Evolutionary conservation across 148 eudicot genomes (phyloP).

Genomic region (Chenopodium berlandieri): DNA sequence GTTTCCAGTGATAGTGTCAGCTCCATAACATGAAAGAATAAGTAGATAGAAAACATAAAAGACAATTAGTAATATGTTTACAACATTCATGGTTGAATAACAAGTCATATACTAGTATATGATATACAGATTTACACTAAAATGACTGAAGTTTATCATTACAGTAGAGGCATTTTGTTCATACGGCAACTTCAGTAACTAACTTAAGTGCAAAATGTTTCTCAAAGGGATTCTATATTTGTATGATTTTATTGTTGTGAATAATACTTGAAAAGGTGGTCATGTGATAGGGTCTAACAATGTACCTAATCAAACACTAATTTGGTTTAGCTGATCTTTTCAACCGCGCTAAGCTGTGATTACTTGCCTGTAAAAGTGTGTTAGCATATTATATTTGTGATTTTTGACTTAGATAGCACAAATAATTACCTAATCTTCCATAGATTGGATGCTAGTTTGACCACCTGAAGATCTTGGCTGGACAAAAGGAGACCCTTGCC

Average conservation of each 20-base stretch:
- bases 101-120: background rate
- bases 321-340: background rate
- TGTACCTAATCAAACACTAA: background rate
- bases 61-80: background rate
- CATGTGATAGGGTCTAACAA: background rate
- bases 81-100: background rate
- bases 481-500: too few species aligned
- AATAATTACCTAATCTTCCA: too few species aligned
- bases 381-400: too few species aligned
- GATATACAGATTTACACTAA: background rate
- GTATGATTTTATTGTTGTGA: too few species aligned
- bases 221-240: too few species aligned
- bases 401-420: too few species aligned
- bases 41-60: background rate
- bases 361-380: too few species aligned
- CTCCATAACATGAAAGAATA: background rate
- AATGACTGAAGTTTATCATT: background rate
- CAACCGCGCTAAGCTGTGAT: background rate
- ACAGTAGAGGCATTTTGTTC: background rate
- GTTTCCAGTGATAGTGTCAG: slow-evolving; percentile 8
- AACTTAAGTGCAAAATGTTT: background rate
- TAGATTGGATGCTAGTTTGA: too few species aligned
- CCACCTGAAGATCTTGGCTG: too few species aligned
- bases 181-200: background rate
- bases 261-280: background rate